These are phyloP conservation scores for Iberis amara DNA, from an alignment of 441 rosid genomes.

Conservation along the genomic window DNA sequence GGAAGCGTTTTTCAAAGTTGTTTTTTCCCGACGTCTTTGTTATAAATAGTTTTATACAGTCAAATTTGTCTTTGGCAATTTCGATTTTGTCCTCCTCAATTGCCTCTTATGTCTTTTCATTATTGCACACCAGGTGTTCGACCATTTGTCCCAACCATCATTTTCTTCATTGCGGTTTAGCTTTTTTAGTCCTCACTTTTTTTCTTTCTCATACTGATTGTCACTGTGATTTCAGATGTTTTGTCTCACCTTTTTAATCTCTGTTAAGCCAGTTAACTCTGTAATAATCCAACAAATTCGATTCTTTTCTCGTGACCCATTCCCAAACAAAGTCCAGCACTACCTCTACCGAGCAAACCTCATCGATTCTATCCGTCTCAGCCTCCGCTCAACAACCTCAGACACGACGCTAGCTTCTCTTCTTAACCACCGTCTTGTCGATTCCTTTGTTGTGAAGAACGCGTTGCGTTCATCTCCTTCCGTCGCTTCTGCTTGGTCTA, in stretches of 20 bases:
- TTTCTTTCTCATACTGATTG: too few relatives aligned
- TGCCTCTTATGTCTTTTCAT: not conserved
- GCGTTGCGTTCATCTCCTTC: slow-evolving; percentile 70
- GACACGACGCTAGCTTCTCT: slow-evolving; percentile 31
- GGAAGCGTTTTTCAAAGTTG: too few relatives aligned
- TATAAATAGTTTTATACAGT: not conserved
- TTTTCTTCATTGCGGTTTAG: not conserved
- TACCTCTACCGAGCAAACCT: slow-evolving; percentile 61
- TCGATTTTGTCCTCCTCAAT: too few relatives aligned
- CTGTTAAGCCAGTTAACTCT: slow-evolving; percentile 23
- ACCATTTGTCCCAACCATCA: slow-evolving; percentile 14
- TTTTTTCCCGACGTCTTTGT: not conserved
- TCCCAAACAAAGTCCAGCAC: slow-evolving; percentile 59
- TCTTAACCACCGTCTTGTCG: slow-evolving; percentile 56
- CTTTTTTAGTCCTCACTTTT: too few relatives aligned
- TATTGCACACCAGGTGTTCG: slow-evolving; percentile 23
- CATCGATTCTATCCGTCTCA: slow-evolving; percentile 60
- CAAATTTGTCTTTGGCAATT: not conserved
- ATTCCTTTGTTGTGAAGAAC: slow-evolving; percentile 60
- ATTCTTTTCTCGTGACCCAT: slow-evolving; percentile 52
- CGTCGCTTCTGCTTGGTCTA: slow-evolving; percentile 53
- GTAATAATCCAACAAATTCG: slow-evolving; percentile 37
- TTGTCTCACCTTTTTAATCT: slow-evolving; percentile 27
- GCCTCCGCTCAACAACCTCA: slow-evolving; percentile 46
- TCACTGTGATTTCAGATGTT: slow-evolving; percentile 30